Base-by-base conservation (phyloP, 352 stramenopile genomes). In the Plasmopara viticola region DNA sequence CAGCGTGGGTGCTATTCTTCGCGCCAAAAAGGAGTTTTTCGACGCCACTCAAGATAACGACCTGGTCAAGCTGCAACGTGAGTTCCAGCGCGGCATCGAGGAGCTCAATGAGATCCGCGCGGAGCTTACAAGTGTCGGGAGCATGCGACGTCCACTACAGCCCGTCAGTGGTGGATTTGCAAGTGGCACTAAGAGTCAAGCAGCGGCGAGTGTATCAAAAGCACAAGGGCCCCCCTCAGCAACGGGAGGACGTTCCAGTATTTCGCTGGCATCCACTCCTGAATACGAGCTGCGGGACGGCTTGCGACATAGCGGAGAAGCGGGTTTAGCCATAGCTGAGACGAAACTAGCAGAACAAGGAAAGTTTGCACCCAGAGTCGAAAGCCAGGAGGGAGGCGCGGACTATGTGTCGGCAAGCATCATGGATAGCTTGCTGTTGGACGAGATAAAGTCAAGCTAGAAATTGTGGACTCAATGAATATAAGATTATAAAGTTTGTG, bases 1-100 rank as follows among this genome's bases (percentile, higher is more conserved):
- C 44, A 76, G 69, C 0, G 68, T 90, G 8, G 80, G 80, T 25
- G 80, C 80, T 8, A 78, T 88, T 39, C 50, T 90, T 28, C 80
- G 80, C 43, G 80, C 80, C 33, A 90, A 90, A 60, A 82, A 87
- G 42, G 77, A 90, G 65, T 90, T 88, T 59, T 90, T 88, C 45
- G 75, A 90, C 62, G 80, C 77, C 18, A 90, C 80, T 1, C 85
- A 80, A 38, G 74, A 88, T 72, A 86, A 80, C 44, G 72, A 90
- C 34, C 71, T 90, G 5, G 74, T 90, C 58, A 86, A 86, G 66
- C 55, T 90, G 20, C 80, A 90, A 72, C 64, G 73, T 39, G 74
- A 90, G 47, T 84, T 90, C 47, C 80, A 90, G 60, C 72, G 75
- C 12, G 80, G 80, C 12, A 81, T 90, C 25, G 74, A 84, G 9